phyloP scores from a whole-genome alignment of 2,329 filamentous ascomycete genomes.

The Blastomyces parvus region DNA sequence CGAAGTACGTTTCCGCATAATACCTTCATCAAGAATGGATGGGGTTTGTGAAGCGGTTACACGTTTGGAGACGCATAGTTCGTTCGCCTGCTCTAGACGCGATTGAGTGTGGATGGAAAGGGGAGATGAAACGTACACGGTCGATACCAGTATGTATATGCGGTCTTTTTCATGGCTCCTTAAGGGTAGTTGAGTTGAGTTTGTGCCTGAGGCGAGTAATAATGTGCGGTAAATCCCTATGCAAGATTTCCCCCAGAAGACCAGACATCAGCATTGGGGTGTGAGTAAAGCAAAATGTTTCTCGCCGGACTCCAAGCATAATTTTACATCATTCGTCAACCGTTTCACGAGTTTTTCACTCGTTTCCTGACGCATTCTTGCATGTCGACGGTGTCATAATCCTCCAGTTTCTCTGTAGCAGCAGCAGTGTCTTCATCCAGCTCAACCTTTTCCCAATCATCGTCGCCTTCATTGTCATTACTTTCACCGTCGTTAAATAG shows the following conservation, averaged over 20 bases:
- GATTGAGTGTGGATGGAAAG: background rate
- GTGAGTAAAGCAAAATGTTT: background rate
- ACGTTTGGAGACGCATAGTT: background rate
- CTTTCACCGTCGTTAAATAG: background rate
- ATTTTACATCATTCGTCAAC: background rate
- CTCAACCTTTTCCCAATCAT: slow-evolving; percentile 38
- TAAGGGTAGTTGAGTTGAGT: background rate
- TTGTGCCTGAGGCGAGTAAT: background rate
- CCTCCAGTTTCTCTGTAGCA: slow-evolving; percentile 25
- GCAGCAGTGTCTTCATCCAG: slow-evolving; percentile 26
- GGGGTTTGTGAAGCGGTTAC: background rate
- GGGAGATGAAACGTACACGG: background rate
- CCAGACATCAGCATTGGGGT: background rate
- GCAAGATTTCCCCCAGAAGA: background rate
- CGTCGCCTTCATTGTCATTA: slow-evolving; percentile 24
- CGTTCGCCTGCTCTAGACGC: background rate
- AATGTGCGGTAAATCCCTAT: background rate
- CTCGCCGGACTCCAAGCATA: background rate
- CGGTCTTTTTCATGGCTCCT: background rate
- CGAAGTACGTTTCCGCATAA: background rate
- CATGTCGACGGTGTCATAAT: slow-evolving; percentile 25
- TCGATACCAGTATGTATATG: background rate
- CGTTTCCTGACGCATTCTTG: slow-evolving; percentile 25
- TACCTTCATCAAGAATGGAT: background rate
- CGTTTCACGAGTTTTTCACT: slow-evolving; percentile 6